Base-by-base conservation (phyloP, 139 green algal genomes). In the Coelastrella sp. region DNA sequence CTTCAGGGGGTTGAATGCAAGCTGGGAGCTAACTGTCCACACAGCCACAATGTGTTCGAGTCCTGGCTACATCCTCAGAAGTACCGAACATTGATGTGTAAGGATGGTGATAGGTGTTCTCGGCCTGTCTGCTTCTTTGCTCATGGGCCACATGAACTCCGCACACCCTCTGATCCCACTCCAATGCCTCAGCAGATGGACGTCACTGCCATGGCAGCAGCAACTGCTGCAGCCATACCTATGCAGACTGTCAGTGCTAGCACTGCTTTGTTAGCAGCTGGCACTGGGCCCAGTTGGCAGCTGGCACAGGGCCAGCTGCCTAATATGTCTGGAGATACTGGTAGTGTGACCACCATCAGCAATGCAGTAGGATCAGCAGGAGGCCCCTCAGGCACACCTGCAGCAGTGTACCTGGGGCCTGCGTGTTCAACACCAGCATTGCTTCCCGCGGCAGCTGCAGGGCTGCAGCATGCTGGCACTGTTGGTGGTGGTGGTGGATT, bases 41-140 rank as follows among this genome's bases (percentile, higher is more conserved):
- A 81, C 73, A 81, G 73, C 50, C 73, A 81, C 50, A 81, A 68
- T 40, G 62, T 69, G 13, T 85, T 85, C 41, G 79, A 85, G 79
- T 69, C 38, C 64, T 78, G 30, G 32, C 45, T 85, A 45, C 63
- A 78, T 32, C 79, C 79, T 17, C n/a, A 43, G 21, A 66, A 67
- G 21, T 85, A 76, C 64, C 30, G 79, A 27, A 85, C 79, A 13
- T 53, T 64, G 60, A 66, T 85, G 78, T 85, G 78, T 62, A 75
- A 76, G 27, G 63, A 85, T 41, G 27, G 78, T 30, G 40, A 71
- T 30, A 57, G 17, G 41, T 85, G 78, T 43, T 38, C 60, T 4
- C 60, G 78, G 11, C 6, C 60, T 4, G 62, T 85, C 35, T 85
- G 78, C 62, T 85, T 85, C 40, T 85, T 85, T 37, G 78, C 78